Base-by-base conservation (phyloP, 129 eudicot species). In the Pulicaria dysenterica region DNA sequence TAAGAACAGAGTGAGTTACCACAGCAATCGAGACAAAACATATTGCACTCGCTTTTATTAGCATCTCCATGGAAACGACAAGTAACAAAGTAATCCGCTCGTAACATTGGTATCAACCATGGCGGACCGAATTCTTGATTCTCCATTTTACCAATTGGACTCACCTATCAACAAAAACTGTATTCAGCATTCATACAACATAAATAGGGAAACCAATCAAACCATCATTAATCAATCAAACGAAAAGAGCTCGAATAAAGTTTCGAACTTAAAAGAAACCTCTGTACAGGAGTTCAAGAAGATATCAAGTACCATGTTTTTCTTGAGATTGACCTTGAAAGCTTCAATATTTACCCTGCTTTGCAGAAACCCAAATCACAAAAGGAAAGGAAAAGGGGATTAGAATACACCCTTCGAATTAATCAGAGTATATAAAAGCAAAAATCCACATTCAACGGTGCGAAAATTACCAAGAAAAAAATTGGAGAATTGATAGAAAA, bases 61-160 rank as follows among this genome's bases (percentile, higher is more conserved):
- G 87, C 78, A 69, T 74, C 79, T 3, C 85, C 87, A 77, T 86
- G 91, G 65, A 58, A 53, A 12, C 77, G 60, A 51, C 91, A 86
- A 64, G 87, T 56, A 2, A 42, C 51, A 45, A 86, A 86, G 83
- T 83, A 86, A 41, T 73, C 79, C 46, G 85, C 87, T 65, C 39
- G 83, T 45, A 86, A 69, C 87, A 86, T 56, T 51, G 91, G 85
- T 24, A 50, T 82, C 83, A 86, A 47, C 91, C 91, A 86, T 58
- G 85, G 79, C 9, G 87, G 87, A 65, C 89, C 81, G 72, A 73
- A 61, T 48, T 70, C 84, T 39, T 78, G 81, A 61, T 72, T 46
- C 67, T 79, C 85, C 73, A 81, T 81, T 78, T 67, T 69, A 7
- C 60, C 78, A 13, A 81, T 77, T 51, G 81, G 83, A 70, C 83